Evolutionary conservation across 2,329 filamentous ascomycete genomes (phyloP).

Genomic region (Aulographum hederae): DNA sequence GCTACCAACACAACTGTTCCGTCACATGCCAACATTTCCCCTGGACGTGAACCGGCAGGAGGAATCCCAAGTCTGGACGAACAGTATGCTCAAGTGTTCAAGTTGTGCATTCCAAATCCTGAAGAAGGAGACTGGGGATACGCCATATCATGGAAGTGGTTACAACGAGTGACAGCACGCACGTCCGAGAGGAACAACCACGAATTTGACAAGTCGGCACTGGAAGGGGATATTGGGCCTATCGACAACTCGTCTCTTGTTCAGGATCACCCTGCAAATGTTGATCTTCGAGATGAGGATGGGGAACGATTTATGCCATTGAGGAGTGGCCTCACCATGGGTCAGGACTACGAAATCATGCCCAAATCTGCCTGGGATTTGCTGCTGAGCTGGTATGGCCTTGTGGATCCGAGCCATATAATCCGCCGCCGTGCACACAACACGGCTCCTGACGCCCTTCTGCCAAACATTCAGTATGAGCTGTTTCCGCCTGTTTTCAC

Average conservation of each 20-base stretch:
- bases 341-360: constrained; percentile 60
- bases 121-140: constrained; percentile 59
- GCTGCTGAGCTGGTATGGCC: constrained; percentile 65
- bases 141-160: constrained; percentile 64
- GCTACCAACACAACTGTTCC: constrained; percentile 1
- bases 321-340: constrained; percentile 42
- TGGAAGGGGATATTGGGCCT: constrained; percentile 51
- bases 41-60: not conserved
- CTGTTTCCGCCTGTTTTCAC: constrained; percentile 71
- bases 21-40: not conserved
- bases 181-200: constrained; percentile 38
- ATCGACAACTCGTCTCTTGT: constrained; percentile 80
- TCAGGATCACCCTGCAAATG: no score
- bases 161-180: constrained; percentile 51
- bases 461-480: constrained; percentile 61
- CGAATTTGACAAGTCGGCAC: constrained; percentile 38
- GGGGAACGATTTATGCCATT: constrained; percentile 49
- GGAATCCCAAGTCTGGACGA: constrained; percentile 28
- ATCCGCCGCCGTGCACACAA: constrained; percentile 67
- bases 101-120: constrained; percentile 34
- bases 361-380: constrained; percentile 67
- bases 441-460: constrained; percentile 36
- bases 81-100: constrained; percentile 57
- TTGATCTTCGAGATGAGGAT: constrained; percentile 20
- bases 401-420: constrained; percentile 48